Evolutionary conservation across 768 basidiomycete genomes (phyloP).

Genomic region (Mycena kentingensis): DNA sequence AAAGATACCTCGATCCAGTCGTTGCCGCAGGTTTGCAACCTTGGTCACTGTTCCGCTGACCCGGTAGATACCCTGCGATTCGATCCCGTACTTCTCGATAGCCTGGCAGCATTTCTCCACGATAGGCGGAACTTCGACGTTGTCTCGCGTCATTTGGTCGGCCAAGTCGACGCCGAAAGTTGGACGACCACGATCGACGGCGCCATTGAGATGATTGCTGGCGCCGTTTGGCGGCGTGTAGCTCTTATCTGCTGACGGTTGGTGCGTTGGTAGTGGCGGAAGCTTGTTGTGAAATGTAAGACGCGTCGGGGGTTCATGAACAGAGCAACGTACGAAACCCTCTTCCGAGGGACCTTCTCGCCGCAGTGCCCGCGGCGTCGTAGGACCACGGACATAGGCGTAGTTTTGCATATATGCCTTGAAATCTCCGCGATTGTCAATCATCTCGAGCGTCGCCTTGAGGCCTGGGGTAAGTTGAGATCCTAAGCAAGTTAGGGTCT

Average conservation of each 20-base stretch:
- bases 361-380: conserved; percentile 66
- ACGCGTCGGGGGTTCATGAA: conserved; percentile 3
- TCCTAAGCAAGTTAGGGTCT: not conserved
- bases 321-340: conserved; percentile 78
- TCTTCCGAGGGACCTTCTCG: conserved; percentile 90
- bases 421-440: conserved; percentile 95
- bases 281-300: conserved; percentile 42
- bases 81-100: conserved; percentile 88
- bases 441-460: conserved; percentile 84
- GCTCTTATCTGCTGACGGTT: conserved; percentile 22
- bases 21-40: conserved; percentile 78
- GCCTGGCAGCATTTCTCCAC: conserved; percentile 87
- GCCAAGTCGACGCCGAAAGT: conserved; percentile 93
- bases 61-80: conserved; percentile 88
- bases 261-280: conserved; percentile 58
- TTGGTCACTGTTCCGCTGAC: conserved; percentile 90
- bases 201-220: conserved; percentile 37
- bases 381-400: conserved; percentile 79
- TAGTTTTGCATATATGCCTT: conserved; percentile 98
- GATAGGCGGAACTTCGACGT: conserved; percentile 84
- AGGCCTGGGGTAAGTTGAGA: conserved; percentile 46
- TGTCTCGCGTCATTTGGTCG: conserved; percentile 92
- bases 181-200: conserved; percentile 65
- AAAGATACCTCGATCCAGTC: conserved; percentile 76
- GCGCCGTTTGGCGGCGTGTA: conserved; percentile 24